phyloP scores from a whole-genome alignment of 1,284 basidiomycete genomes.

The Leccinum variabile region DNA sequence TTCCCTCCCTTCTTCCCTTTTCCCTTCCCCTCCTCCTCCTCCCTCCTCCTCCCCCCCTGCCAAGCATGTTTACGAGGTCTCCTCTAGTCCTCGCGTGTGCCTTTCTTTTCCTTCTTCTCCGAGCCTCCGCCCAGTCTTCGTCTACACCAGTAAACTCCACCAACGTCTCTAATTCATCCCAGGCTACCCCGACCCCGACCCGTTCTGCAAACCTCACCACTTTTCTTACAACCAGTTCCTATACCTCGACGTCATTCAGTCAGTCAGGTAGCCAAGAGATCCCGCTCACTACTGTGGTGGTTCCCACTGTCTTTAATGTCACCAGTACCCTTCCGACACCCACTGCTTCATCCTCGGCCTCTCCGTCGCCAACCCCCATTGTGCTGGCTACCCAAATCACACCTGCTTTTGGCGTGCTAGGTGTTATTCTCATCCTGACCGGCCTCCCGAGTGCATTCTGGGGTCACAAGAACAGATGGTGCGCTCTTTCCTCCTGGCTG shows the following conservation, averaged over 20 bases:
- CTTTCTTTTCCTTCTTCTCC: conserved; percentile 21
- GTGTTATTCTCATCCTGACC: conserved; percentile 84
- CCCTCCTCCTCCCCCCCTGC: neutral
- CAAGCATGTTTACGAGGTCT: conserved; percentile 18
- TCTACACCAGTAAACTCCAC: conserved; percentile 16
- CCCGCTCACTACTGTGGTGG: conserved; percentile 45
- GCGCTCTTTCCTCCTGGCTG: conserved; percentile 22
- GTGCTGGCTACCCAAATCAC: conserved; percentile 76
- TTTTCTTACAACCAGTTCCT: conserved; percentile 49
- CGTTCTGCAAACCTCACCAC: conserved; percentile 40
- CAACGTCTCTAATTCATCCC: conserved; percentile 5
- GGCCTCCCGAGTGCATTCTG: conserved; percentile 88
- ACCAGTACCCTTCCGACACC: conserved; percentile 47
- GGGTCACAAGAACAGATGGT: conserved; percentile 94
- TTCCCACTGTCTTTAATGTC: conserved; percentile 61
- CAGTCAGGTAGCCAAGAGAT: conserved; percentile 49
- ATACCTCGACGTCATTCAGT: conserved; percentile 49
- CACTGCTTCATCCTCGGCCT: conserved; percentile 45
- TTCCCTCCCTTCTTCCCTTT: neutral
- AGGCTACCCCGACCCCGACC: conserved; percentile 12
- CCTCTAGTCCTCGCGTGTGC: conserved; percentile 3
- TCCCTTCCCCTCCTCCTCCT: neutral
- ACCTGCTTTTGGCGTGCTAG: conserved; percentile 87
- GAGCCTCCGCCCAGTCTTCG: conserved; percentile 30
- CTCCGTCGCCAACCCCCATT: conserved; percentile 53